Base-by-base conservation (phyloP, 345 rosid species). In the Moricandia moricandioides region DNA sequence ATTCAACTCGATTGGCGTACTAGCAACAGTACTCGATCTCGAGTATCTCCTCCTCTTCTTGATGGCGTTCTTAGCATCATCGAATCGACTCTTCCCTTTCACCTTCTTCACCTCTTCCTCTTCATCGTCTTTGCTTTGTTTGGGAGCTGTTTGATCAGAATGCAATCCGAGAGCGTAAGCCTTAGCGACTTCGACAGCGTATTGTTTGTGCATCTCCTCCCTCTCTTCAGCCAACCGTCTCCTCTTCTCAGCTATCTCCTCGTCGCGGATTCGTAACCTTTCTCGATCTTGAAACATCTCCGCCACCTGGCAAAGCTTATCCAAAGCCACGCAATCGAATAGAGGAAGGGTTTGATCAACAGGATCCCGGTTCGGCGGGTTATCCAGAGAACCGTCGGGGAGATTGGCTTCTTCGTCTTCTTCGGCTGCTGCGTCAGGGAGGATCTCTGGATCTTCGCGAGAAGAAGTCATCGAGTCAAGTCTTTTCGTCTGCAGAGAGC, bases 41-140 rank as follows among this genome's bases (percentile, higher is more conserved):
- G 45, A 47, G 17, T 9, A 49, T 1, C 59, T 56, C 17, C 24
- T 52, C 57, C 72, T 77, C 70, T 65, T 74, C 75, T 69, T 67
- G 52, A 84, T 78, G 47, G 40, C 61, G 61, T 73, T 66, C 70
- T 68, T 69, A 40, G 84, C 86, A 26, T 65, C 43, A 11, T 49
- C 43, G 70, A 83, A 86, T 0, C 26, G 81, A 62, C 70, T 72
- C 24, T 67, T 37, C 2, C 12, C 56, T 11, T 45, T 74, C 6
- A 17, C 66, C 3, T 17, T 58, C 3, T 62, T 63, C 2, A 16
- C 62, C 24, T 9, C 72, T 5, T 68, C 43, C 0, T 14, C 24
- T 0, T 33, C 56, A 4, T 59, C 21, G 7, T 56, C 56, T 4
- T 16, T 72, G 6, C 27, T 49, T 47, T 49, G 55, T 54, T 72